Percentiles rank a stretch among this genome's conserved stretches.
phyloP scores from a whole-genome alignment of 2,329 filamentous ascomycete genomes.

The Colletotrichum higginsianum region DNA sequence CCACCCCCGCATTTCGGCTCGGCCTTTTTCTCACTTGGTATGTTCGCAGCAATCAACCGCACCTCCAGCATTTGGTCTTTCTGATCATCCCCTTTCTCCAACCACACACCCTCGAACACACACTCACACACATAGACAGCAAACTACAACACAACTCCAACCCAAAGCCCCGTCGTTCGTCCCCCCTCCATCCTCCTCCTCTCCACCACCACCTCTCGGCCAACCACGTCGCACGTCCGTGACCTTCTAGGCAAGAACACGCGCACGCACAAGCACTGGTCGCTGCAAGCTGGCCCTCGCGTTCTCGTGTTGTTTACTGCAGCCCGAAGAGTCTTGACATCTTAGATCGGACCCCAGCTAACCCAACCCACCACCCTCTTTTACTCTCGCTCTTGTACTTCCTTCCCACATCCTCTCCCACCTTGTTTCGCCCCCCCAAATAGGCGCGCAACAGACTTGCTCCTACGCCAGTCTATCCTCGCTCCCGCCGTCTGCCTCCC shows the following conservation, averaged over 20 bases:
- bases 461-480: neutral
- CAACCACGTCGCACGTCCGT: slow-evolving; percentile 15
- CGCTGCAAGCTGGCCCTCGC: slow-evolving; percentile 17
- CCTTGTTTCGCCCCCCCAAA: neutral
- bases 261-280: slow-evolving; percentile 2
- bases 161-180: neutral
- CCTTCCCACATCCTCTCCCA: neutral
- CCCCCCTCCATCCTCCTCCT: neutral
- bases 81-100: slow-evolving; percentile 17
- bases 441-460: slow-evolving; percentile 17
- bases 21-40: slow-evolving; percentile 27
- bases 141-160: neutral
- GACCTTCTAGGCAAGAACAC: slow-evolving; percentile 22
- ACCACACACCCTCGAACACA: neutral
- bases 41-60: neutral
- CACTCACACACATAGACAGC: neutral
- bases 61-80: slow-evolving; percentile 11
- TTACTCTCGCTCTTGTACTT: neutral
- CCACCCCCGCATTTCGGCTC: slow-evolving; percentile 41
- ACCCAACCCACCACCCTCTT: slow-evolving; percentile 5
- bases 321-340: slow-evolving; percentile 1
- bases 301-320: slow-evolving; percentile 3
- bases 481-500: slow-evolving; percentile 1
- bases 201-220: slow-evolving; percentile 7
- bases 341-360: neutral